Evolutionary conservation across 768 basidiomycete species (phyloP), one percentile per base, ranked within the genome.

Genomic region (Termitomyces sp.): DNA sequence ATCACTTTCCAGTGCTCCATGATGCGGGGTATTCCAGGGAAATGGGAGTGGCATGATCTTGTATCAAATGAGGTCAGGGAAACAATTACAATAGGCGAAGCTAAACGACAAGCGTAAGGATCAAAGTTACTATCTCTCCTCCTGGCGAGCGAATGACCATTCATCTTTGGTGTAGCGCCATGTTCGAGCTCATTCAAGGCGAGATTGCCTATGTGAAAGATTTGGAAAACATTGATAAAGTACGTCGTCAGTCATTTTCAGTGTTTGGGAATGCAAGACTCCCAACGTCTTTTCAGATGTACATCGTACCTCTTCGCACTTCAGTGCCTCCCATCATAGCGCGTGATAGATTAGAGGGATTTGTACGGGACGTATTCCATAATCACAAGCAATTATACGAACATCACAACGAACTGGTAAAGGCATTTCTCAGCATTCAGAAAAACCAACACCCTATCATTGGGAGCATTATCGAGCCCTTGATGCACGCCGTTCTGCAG

Each of bases 141-240:
- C 7, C 5, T 48, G 34, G 18, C 20, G 7, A 16, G 24, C 7
- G 6, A 49, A 26, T 55, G 24, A 51, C 51, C 36, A 33, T 36
- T 44, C 29, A 13, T 26, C n/a, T 74, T 75, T 24, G 18, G 55
- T 36, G 36, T 62, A 94, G 92, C 41, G 85, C 93, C 65, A 94
- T 96, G 49, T 97, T 95, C 66, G 94, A 97, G 74, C 72, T 96
- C 59, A 96, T 97, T 70, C 91, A 95, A 70, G 90, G 91, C 60
- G 94, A 97, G 70, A 95, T 96, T 91, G 85, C 85, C 20, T 97
- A 95, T 66, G 93, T 96, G 31, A 90, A 86, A 64, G 94, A 97
- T 75, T 71, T 97, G 57, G 90, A 94, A 70, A 89, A 87, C 55
- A 88, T 97, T 42, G 88, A 91, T 60, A 76, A 77, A 60, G 93